A percentile compares a stretch with the other conserved stretches of the same genome.
These are phyloP conservation scores for Ganoderma lucidum DNA, from an alignment of 1,284 basidiomycete species.

Conservation along the genomic window DNA sequence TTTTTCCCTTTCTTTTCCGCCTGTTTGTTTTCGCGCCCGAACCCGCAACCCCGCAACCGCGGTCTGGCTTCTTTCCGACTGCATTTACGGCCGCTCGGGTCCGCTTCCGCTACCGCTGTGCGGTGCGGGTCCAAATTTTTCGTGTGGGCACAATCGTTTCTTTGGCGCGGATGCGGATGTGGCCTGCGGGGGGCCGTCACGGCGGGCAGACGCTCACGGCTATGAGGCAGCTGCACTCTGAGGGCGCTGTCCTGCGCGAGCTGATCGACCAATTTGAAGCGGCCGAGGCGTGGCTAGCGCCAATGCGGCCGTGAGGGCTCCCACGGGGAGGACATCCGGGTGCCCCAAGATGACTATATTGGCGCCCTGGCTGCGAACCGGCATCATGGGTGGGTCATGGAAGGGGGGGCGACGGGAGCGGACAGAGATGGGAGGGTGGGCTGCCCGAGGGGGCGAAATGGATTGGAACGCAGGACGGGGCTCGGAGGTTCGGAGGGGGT, in stretches of 20 bases:
- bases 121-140: not conserved
- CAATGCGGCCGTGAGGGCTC: slow-evolving; percentile 80
- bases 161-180: slow-evolving; percentile 4
- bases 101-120: not conserved
- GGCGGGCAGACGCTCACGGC: slow-evolving; percentile 79
- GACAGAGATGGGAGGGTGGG: slow-evolving; percentile 16
- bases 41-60: not conserved
- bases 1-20: slow-evolving; percentile 27
- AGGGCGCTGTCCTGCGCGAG: slow-evolving; percentile 81
- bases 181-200: not conserved
- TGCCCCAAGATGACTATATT: slow-evolving; percentile 21
- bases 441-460: slow-evolving; percentile 11
- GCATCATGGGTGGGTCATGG: slow-evolving; percentile 8
- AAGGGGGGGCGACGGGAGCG: slow-evolving; percentile 12
- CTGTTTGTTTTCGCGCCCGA: slow-evolving; percentile 13
- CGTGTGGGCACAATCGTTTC: not conserved
- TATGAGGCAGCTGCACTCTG: slow-evolving; percentile 87
- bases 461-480: not conserved
- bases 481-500: not conserved
- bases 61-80: not conserved
- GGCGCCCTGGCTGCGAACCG: slow-evolving; percentile 15
- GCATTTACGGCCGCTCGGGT: not conserved
- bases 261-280: slow-evolving; percentile 94
- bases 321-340: slow-evolving; percentile 23
- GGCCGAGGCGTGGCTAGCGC: slow-evolving; percentile 92